Evolutionary conservation across 768 basidiomycete species (phyloP), one percentile per base, ranked within the genome.

Genomic region (Termitomyces sp.): DNA sequence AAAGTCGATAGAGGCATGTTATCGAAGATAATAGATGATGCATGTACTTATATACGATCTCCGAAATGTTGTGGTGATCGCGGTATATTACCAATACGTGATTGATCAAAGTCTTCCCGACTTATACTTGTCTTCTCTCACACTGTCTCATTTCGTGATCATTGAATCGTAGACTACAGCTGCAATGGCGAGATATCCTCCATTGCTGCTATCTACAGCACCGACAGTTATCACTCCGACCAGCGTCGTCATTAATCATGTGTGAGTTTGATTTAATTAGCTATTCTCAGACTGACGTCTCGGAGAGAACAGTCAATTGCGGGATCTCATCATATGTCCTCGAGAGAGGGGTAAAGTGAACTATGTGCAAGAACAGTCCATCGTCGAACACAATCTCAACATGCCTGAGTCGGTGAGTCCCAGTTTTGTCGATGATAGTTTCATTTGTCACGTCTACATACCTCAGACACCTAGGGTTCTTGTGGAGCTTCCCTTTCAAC

Each of bases 281-380:
- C 16, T 36, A 18, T 44, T 52, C 48, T 52, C 48, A 54, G 6
- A 18, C 18, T 56, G 55, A 56, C 55, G 14, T 40, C 46, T 33
- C 44, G 30, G 36, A 35, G 46, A 12, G 48, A 36, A n/a, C 22
- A 89, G 88, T 28, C 90, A 93, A 72, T 75, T 93, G 30, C 80
- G 90, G 36, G 90, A 93, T 73, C 81, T 93, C 50, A 71, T 92
- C 51, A 80, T 88, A 58, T 90, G 88, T 69, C 90, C 89, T 1
- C 75, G 81, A 6, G 81, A 85, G 61, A 73, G 79, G 13, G 87
- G 88, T 2, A 66, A 85, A 6, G 79, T 90, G 38, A 85, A 83
- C 69, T 90, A 87, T 62, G 75, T 87, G 2, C 80, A 80, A 26
- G 68, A 68, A 9, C 65, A 69, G 36, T 75, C 77, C 28, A 83